Conservation (phyloP, 2,329 filamentous ascomycete species). For the Cladobotryum protrusum region DNA sequence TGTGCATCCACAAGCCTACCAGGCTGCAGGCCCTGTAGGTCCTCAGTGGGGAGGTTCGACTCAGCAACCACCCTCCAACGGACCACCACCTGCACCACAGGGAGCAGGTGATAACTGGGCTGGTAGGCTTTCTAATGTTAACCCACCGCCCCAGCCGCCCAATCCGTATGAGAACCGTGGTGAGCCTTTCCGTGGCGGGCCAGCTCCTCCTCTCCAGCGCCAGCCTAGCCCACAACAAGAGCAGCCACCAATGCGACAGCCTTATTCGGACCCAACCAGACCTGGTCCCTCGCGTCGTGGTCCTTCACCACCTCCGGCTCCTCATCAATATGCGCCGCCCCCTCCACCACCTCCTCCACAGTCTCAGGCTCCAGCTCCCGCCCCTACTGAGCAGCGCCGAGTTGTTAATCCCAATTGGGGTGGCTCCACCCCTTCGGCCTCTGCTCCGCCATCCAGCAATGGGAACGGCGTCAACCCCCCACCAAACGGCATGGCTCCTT, state of each 20-base stretch:
- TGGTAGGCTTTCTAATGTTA: constrained; percentile 71
- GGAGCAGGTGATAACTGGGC: constrained; percentile 51
- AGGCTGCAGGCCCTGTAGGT: constrained; percentile 73
- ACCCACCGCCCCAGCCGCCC: constrained; percentile 64
- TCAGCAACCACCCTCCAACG: constrained; percentile 43
- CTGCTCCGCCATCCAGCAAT: constrained; percentile 31
- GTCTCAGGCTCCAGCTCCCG: constrained; percentile 45
- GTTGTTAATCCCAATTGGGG: constrained; percentile 55
- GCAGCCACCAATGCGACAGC: constrained; percentile 42
- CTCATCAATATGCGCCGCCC: constrained; percentile 43
- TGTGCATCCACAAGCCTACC: constrained; percentile 91
- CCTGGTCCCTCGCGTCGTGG: constrained; percentile 39
- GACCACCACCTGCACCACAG: constrained; percentile 58
- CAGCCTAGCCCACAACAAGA: constrained; percentile 75
- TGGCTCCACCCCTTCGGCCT: constrained; percentile 44
- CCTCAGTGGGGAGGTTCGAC: constrained; percentile 85
- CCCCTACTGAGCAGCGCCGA: constrained; percentile 47
- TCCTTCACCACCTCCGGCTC: constrained; percentile 43
- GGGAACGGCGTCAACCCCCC: constrained; percentile 34
- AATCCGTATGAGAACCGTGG: constrained; percentile 73
- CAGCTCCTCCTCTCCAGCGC: constrained; percentile 59
- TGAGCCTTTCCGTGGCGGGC: constrained; percentile 63
- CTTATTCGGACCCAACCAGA: constrained; percentile 49
- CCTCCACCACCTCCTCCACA: constrained; percentile 45
- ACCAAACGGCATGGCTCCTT: constrained; percentile 58